Percentiles rank a stretch among this genome's conserved stretches.
phyloP scores from a whole-genome alignment of 2,329 filamentous ascomycete species.

The Cladosporium sp. region DNA sequence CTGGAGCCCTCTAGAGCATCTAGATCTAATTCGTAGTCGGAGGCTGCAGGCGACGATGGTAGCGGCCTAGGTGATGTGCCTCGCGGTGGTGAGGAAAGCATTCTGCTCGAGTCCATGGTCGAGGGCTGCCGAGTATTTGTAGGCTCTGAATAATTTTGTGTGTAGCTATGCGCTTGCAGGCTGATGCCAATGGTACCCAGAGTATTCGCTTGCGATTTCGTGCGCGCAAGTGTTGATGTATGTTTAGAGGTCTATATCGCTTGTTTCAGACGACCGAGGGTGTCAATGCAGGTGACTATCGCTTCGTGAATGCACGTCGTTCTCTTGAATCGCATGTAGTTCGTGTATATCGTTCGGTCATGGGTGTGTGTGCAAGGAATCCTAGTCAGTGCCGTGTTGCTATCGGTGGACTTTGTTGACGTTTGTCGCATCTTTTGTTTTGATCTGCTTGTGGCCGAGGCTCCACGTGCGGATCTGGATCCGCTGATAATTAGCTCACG shows the following conservation, averaged over 20 bases:
- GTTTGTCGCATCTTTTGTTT: not conserved
- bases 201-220: not conserved
- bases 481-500: not conserved
- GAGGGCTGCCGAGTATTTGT: not conserved
- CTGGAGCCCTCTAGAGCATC: slow-evolving; percentile 22
- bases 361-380: not conserved
- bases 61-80: not conserved
- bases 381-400: not conserved
- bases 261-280: not conserved
- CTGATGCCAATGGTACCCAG: not conserved
- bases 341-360: not conserved
- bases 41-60: slow-evolving; percentile 3
- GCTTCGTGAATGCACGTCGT: not conserved
- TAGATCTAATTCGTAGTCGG: slow-evolving; percentile 31
- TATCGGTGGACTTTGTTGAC: not conserved
- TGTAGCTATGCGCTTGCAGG: too few relatives aligned
- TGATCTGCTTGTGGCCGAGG: not conserved
- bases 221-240: not conserved
- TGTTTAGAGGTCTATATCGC: not conserved
- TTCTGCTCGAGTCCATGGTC: slow-evolving; percentile 11
- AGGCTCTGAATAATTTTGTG: not conserved
- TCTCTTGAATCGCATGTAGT: not conserved
- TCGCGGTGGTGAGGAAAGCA: slow-evolving; percentile 10
- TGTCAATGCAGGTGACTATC: not conserved
- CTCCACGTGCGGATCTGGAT: not conserved